Evolutionary conservation across 495 filamentous ascomycete species (phyloP).

Genomic region (Trichoderma reesei): DNA sequence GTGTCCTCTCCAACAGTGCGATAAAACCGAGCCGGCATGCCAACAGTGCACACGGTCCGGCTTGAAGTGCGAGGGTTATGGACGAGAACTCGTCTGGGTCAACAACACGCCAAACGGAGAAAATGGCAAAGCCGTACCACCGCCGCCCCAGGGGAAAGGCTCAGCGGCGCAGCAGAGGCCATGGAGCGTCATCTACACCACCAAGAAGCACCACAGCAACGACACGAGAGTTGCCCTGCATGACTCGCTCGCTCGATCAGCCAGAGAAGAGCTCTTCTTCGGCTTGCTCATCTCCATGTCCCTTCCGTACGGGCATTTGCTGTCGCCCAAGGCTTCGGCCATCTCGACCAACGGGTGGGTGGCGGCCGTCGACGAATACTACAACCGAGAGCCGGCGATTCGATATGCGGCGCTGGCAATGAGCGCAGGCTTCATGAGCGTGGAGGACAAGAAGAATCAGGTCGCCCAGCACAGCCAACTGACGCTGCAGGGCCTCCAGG

Average conservation of each 20-base stretch:
- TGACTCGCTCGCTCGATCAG: slow-evolving; percentile 5
- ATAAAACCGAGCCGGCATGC: not conserved
- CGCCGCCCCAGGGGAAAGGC: not conserved
- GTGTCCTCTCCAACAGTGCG: not conserved
- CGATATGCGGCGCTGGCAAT: slow-evolving; percentile 1
- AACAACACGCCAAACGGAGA: not conserved
- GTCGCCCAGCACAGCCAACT: not conserved
- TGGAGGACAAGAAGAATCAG: not conserved
- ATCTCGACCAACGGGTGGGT: not conserved
- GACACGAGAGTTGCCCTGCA: not conserved
- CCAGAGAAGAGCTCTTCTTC: not conserved
- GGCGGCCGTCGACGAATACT: not conserved
- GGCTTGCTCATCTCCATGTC: not conserved
- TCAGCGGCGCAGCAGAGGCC: not conserved
- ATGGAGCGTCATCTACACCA: not conserved
- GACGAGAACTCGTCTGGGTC: slow-evolving; percentile 1
- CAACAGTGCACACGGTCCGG: not conserved
- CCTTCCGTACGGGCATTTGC: not conserved
- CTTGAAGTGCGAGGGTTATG: slow-evolving; percentile 3
- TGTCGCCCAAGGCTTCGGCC: not conserved
- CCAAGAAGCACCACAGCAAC: not conserved
- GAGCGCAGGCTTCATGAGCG: not conserved
- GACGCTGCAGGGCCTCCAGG: not conserved
- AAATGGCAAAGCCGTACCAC: not conserved
- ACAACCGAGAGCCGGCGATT: not conserved